Evolutionary conservation across 768 basidiomycete genomes (phyloP), one percentile per base, ranked within the genome.

Genomic region (Pleurotus djamor): DNA sequence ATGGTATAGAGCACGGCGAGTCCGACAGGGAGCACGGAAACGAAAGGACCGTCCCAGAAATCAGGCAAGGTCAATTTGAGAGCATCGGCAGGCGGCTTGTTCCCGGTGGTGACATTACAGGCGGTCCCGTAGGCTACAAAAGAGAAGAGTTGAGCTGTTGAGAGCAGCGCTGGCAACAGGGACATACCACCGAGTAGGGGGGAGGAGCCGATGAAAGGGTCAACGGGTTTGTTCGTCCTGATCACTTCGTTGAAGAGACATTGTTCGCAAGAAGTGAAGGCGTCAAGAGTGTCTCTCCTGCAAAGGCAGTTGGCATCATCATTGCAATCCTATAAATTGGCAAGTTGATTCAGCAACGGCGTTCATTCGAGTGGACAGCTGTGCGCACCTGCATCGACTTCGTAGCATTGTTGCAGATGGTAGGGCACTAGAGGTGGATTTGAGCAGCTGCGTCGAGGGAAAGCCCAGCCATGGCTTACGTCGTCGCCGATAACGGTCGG

Each of bases 161-260:
- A 16, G 32, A 48, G 47, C 61, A 48, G 36, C 13, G 28, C 35
- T 16, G 35, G 5, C 50, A 10, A 41, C 6, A 33, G 12, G 10
- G 38, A 68, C 80, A 58, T 60, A 88, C 90, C 85, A 41, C 66
- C 69, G 44, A 91, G 71, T n/a, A 86, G 75, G 13, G 78, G 68
- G 52, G 79, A 77, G n/a, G 85, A 86, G 8, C 89, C 90, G 4
- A 81, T 83, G 13, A 77, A 75, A 52, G 76, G 71, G 68, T 88
- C 83, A 8, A 80, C 71, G 21, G 68, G 75, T 58, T 75, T 67
- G 66, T 86, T 86, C 37, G 72, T 71, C 7, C 66, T 65, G 63
- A 92, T 79, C 32, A 90, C 72, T 59, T 74, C 72, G 44, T 71
- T 68, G 66, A 88, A 85, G 79, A 88, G 81, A 76, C 89, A 92